phyloP scores from a whole-genome alignment of 2,329 filamentous ascomycete species.

The Fusarium devonianum region DNA sequence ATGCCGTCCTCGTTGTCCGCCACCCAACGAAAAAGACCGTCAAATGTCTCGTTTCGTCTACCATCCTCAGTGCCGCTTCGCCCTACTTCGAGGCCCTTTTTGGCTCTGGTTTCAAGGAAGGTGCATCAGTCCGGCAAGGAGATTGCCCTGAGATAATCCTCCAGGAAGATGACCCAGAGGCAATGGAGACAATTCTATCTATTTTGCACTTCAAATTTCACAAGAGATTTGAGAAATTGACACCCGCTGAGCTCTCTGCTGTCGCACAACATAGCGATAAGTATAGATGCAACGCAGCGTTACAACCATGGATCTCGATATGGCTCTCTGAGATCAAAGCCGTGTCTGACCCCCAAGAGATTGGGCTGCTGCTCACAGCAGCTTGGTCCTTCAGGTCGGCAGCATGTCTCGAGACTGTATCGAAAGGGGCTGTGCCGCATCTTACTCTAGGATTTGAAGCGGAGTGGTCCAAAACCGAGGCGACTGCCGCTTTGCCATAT shows the following conservation, averaged over 20 bases:
- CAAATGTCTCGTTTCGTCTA: constrained; percentile 4
- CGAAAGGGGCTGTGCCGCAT: background rate
- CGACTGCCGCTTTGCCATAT: background rate
- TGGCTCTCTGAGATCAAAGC: background rate
- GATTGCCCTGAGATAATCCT: constrained; percentile 6
- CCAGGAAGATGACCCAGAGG: constrained; percentile 4
- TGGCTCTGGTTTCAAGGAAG: constrained; percentile 6
- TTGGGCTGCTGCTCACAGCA: constrained; percentile 2
- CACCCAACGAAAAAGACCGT: constrained; percentile 2
- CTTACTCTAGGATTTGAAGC: background rate
- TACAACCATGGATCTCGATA: background rate
- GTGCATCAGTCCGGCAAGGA: background rate
- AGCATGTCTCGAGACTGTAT: background rate
- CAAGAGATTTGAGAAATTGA: background rate
- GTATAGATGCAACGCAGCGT: constrained; percentile 2
- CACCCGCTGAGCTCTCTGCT: background rate
- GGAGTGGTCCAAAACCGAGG: background rate
- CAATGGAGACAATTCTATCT: constrained; percentile 8
- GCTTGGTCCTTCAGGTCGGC: constrained; percentile 2
- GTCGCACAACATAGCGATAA: constrained; percentile 7
- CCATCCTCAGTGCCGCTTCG: background rate
- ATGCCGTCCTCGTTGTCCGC: constrained; percentile 3
- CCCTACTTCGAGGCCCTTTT: constrained; percentile 5
- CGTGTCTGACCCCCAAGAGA: background rate
- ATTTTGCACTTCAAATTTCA: constrained; percentile 1